These are phyloP conservation scores for Didymellaceae sp. DNA, from an alignment of 2,329 filamentous ascomycete species.

Conservation along the genomic window DNA sequence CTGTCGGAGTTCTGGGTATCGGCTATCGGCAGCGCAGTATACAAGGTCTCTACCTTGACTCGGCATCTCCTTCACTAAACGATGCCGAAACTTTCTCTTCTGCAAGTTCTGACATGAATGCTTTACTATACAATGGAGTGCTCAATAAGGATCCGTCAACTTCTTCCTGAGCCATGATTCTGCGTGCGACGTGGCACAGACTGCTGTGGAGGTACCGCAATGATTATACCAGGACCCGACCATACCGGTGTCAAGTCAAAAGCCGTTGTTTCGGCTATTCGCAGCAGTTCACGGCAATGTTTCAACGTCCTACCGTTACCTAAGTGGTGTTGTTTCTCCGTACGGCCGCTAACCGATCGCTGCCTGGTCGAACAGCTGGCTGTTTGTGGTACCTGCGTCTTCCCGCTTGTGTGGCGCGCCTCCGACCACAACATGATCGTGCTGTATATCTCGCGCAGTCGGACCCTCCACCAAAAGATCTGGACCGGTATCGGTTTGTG, in stretches of 20 bases:
- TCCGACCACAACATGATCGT: constrained; percentile 11
- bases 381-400: constrained; percentile 35
- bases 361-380: constrained; percentile 25
- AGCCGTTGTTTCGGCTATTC: constrained; percentile 34
- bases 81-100: background rate
- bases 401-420: constrained; percentile 27
- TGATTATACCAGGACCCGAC: constrained; percentile 8
- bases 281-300: constrained; percentile 33
- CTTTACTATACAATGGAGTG: background rate
- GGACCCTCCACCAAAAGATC: constrained; percentile 6
- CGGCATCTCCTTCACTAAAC: constrained; percentile 8
- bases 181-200: background rate
- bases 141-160: background rate
- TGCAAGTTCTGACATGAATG: background rate
- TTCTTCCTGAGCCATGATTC: background rate
- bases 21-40: constrained; percentile 34
- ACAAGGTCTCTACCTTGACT: constrained; percentile 20
- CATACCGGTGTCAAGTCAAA: constrained; percentile 9
- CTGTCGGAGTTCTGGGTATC: constrained; percentile 33
- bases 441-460: constrained; percentile 8
- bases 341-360: constrained; percentile 32
- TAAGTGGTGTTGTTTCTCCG: constrained; percentile 24
- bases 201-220: constrained; percentile 6
- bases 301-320: constrained; percentile 31
- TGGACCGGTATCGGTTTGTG: constrained; percentile 25